Evolutionary conservation across 2,329 filamentous ascomycete species (phyloP), one percentile per base, ranked within the genome.

Genomic region (Bipolaris gigantea): DNA sequence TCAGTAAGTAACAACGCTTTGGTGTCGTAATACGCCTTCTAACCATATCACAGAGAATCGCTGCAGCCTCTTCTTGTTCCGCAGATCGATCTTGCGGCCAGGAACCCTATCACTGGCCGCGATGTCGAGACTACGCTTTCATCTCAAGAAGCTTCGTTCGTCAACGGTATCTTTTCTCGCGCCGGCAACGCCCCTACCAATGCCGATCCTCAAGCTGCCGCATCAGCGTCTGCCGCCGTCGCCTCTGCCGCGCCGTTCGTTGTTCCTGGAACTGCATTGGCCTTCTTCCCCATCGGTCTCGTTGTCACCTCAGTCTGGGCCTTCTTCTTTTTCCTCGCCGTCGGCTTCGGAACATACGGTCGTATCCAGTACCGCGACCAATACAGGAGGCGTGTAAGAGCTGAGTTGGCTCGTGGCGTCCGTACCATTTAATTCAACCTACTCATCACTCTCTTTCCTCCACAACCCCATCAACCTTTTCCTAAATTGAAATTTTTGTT

Each of bases 231-330:
- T n/a, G 69, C 78, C 3, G 75, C 81, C 18, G 71, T 80, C 0
- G 62, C 64, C 19, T 59, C 63, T 4, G 69, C 67, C 6, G 64
- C 64, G 13, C 84, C 86, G 1, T 91, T 91, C 61, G 79, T 89
- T 13, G 76, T 92, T 1, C 89, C 89, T 0, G 89, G 89, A 40
- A 81, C 84, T 35, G 81, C 83, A 56, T 80, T 91, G 49, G 79
- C 89, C 64, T 83, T 90, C 56, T 86, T 89, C 73, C 88, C 89
- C 7, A 77, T 87, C 27, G 89, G 89, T 16, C 76, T 88, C n/a
- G 76, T 89, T 61, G 80, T 92, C 63, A 88, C 83, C 2, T 76
- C 81, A 35, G 65, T 82, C 11, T 92, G 89, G 87, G 72, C 84
- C 2, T 58, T 81, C 0, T 56, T 61, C 27, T 72, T 88, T 18